Conservation (phyloP, 2,329 filamentous ascomycete genomes). For the Lecanosticta acicola region DNA sequence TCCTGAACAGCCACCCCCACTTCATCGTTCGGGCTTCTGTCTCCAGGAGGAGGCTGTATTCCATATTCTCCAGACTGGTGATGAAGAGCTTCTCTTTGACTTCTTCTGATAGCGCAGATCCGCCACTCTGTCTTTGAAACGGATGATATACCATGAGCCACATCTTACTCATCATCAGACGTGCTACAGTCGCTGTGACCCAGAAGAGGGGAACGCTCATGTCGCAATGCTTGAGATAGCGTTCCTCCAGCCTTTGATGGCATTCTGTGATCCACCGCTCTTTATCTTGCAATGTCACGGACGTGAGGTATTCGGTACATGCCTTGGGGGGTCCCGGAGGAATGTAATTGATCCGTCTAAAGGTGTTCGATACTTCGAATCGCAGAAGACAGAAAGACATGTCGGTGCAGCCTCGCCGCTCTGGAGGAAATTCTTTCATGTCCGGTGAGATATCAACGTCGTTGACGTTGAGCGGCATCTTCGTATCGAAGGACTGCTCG, state of each 20-base stretch:
- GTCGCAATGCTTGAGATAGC: slow-evolving; percentile 49
- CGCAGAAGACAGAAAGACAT: slow-evolving; percentile 54
- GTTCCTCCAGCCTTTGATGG: slow-evolving; percentile 44
- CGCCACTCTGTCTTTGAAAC: slow-evolving; percentile 56
- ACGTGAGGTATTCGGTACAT: slow-evolving; percentile 40
- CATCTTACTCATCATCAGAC: slow-evolving; percentile 71
- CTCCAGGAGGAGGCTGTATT: slow-evolving; percentile 62
- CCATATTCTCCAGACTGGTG: slow-evolving; percentile 68
- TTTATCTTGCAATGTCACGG: slow-evolving; percentile 43
- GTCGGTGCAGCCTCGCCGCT: slow-evolving; percentile 51
- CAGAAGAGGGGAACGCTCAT: slow-evolving; percentile 58
- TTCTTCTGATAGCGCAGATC: slow-evolving; percentile 54
- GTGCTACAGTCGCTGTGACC: slow-evolving; percentile 62
- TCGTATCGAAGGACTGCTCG: slow-evolving; percentile 56
- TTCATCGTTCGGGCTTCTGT: slow-evolving; percentile 56
- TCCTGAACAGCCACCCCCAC: slow-evolving; percentile 61
- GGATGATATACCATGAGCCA: slow-evolving; percentile 73
- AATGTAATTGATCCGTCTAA: slow-evolving; percentile 42
- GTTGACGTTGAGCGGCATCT: slow-evolving; percentile 53
- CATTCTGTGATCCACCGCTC: slow-evolving; percentile 47
- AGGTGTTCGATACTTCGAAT: slow-evolving; percentile 47
- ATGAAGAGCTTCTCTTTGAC: slow-evolving; percentile 64
- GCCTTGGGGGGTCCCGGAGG: slow-evolving; percentile 39
- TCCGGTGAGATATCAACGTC: slow-evolving; percentile 48
- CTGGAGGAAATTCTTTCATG: slow-evolving; percentile 45